Evolutionary conservation across 1,284 basidiomycete species (phyloP).

Genomic region (Fomitiporia mediterranea): DNA sequence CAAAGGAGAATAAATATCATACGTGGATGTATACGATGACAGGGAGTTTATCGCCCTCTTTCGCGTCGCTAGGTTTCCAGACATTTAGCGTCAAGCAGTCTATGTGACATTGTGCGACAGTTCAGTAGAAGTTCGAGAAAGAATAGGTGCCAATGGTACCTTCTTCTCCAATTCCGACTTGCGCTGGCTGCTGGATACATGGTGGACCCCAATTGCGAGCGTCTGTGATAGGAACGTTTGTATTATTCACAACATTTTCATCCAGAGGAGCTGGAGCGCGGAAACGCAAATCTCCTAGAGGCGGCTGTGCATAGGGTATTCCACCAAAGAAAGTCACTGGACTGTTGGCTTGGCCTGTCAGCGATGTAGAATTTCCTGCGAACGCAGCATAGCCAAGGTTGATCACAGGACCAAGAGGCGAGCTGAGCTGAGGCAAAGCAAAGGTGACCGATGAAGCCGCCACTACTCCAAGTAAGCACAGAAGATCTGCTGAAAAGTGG

Average conservation of each 20-base stretch:
- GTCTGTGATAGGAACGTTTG: constrained; percentile 30
- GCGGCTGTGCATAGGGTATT: constrained; percentile 52
- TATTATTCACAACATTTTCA: constrained; percentile 27
- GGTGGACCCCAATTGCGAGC: constrained; percentile 39
- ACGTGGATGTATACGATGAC: constrained; percentile 45
- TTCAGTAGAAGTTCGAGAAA: background rate
- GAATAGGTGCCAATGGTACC: constrained; percentile 24
- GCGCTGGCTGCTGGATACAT: constrained; percentile 41
- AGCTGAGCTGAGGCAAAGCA: constrained; percentile 7
- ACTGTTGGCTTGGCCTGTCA: constrained; percentile 32
- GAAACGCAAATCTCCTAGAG: constrained; percentile 45
- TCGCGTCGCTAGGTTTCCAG: constrained; percentile 43
- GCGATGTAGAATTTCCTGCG: constrained; percentile 39
- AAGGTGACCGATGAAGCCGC: background rate
- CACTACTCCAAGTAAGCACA: background rate
- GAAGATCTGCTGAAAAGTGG: background rate
- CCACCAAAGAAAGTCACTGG: constrained; percentile 44
- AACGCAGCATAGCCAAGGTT: constrained; percentile 48
- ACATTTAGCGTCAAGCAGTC: constrained; percentile 54
- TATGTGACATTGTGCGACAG: constrained; percentile 3
- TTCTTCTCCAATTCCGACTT: constrained; percentile 39
- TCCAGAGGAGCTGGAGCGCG: constrained; percentile 45
- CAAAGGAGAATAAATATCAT: constrained; percentile 14
- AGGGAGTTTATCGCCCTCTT: constrained; percentile 39
- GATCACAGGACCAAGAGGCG: constrained; percentile 34